These are phyloP conservation scores for Sicyos baderoa DNA, from an alignment of 306 rosid genomes.

Conservation along the genomic window DNA sequence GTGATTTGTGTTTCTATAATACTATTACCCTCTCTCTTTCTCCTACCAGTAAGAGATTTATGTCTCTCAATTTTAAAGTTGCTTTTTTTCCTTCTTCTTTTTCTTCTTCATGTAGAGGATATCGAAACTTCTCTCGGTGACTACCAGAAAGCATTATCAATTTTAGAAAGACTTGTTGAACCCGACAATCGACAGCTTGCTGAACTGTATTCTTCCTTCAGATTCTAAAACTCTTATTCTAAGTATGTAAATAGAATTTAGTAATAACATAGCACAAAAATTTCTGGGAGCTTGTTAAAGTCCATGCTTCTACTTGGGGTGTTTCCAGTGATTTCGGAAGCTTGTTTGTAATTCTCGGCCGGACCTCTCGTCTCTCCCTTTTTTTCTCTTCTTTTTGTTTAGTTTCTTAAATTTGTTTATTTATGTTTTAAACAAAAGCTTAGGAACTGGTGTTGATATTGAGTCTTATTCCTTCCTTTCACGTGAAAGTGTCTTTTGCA, in stretches of 20 bases:
- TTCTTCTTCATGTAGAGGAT: constrained; percentile 59
- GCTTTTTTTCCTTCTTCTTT: background rate
- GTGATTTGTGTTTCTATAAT: background rate
- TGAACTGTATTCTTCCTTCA: constrained; percentile 72
- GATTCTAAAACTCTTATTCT: background rate
- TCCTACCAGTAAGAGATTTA: background rate
- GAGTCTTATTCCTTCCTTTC: background rate
- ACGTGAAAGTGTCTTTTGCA: constrained; percentile 1
- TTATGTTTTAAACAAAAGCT: too few species aligned
- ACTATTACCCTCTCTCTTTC: background rate
- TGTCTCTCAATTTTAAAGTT: background rate
- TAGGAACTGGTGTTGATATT: background rate
- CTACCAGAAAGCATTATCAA: constrained; percentile 74
- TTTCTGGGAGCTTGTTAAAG: background rate
- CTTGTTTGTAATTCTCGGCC: background rate
- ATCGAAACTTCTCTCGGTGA: constrained; percentile 80
- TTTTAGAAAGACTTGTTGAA: constrained; percentile 74
- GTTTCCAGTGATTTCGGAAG: background rate
- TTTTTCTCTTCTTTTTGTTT: background rate
- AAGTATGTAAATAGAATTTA: background rate
- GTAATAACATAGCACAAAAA: background rate
- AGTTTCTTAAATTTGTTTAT: background rate
- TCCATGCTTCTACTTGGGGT: background rate
- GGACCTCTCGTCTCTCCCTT: background rate
- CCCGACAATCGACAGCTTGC: constrained; percentile 75